phyloP scores from a whole-genome alignment of 768 basidiomycete species.

The Candolleomyces efflorescens region DNA sequence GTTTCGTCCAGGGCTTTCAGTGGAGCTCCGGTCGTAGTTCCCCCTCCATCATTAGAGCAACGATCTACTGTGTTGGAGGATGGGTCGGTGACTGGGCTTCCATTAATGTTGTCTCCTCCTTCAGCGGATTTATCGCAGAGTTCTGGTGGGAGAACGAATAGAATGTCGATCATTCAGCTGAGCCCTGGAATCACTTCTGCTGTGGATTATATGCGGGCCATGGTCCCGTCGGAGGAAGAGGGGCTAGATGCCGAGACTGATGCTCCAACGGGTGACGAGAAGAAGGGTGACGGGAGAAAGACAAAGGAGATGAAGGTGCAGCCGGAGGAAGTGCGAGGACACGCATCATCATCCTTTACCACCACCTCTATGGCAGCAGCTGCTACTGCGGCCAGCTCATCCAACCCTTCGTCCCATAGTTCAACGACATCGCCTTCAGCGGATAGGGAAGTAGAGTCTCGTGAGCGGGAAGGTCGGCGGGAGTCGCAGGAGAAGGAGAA shows the following conservation, averaged over 20 bases:
- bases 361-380: background rate
- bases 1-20: background rate
- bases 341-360: conserved; percentile 1
- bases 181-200: conserved; percentile 58
- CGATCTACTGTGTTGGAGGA: background rate
- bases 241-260: conserved; percentile 8
- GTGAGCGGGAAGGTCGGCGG: conserved; percentile 12
- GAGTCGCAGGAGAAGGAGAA: conserved; percentile 10
- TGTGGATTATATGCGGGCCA: conserved; percentile 47
- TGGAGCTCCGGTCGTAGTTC: background rate
- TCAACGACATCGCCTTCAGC: conserved; percentile 1
- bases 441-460: conserved; percentile 12
- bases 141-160: conserved; percentile 10
- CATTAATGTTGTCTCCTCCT: conserved; percentile 25
- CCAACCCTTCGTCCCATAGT: background rate
- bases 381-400: background rate
- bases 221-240: conserved; percentile 13
- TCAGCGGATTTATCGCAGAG: conserved; percentile 18
- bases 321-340: conserved; percentile 7
- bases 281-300: conserved; percentile 2
- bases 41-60: background rate
- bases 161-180: conserved; percentile 49
- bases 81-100: background rate
- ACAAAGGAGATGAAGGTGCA: background rate
- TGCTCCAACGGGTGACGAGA: conserved; percentile 15